phyloP scores from a whole-genome alignment of 805 yeast species.

The Osmozyma mogii region DNA sequence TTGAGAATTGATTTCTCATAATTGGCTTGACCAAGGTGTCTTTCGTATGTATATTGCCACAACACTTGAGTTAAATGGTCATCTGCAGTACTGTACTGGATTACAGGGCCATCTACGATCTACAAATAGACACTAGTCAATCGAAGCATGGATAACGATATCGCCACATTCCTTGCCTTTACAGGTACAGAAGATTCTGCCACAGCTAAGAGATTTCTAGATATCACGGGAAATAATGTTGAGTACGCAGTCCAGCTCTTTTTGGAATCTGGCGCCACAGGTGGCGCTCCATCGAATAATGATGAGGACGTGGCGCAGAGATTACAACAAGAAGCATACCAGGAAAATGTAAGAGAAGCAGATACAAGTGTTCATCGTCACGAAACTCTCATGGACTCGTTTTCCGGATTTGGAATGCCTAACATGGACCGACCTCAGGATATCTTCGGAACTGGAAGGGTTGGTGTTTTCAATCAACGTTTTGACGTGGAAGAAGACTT shows the following conservation, averaged over 20 bases:
- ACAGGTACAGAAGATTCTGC: conserved; percentile 65
- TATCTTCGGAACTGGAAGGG: conserved; percentile 41
- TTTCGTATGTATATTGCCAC: too few relatives aligned
- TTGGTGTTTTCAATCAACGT: conserved; percentile 55
- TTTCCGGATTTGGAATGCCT: too few relatives aligned
- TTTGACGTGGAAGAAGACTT: conserved; percentile 27
- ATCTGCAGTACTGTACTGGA: too few relatives aligned
- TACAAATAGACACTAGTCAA: too few relatives aligned
- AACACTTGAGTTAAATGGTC: too few relatives aligned
- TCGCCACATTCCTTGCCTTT: conserved; percentile 74
- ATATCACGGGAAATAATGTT: conserved; percentile 67
- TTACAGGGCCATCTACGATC: too few relatives aligned
- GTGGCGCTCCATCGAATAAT: conserved; percentile 19
- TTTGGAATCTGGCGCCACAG: conserved; percentile 44
- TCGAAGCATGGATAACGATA: conserved; percentile 38
- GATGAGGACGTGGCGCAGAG: conserved; percentile 54
- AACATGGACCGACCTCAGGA: too few relatives aligned
- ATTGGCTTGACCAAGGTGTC: too few relatives aligned
- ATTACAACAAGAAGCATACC: conserved; percentile 58
- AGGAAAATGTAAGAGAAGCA: conserved; percentile 38
- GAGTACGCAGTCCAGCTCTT: conserved; percentile 80
- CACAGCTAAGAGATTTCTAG: conserved; percentile 68
- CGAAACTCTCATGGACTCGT: conserved; percentile 61
- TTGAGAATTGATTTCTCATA: too few relatives aligned
- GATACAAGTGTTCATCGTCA: conserved; percentile 73